phyloP scores from a whole-genome alignment of 225 moss, liverwort and hornwort genomes.

The Physcomitrellopsis africana region DNA sequence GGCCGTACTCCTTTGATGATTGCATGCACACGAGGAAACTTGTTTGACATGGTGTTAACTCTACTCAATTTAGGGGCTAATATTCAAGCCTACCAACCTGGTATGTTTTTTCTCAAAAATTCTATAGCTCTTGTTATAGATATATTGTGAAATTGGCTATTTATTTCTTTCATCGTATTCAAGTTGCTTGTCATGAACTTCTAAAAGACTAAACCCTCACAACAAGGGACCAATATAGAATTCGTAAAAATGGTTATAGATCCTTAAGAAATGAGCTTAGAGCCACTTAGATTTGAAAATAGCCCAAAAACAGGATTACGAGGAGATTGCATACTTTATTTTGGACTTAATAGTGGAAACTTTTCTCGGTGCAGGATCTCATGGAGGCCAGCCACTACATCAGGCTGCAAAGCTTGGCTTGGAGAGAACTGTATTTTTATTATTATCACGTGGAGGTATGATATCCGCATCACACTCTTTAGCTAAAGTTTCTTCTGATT shows the following conservation, averaged over 20 bases:
- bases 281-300: too few species aligned
- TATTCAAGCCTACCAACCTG: slow-evolving; percentile 66
- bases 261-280: too few species aligned
- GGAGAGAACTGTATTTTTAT: slow-evolving; percentile 80
- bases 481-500: slow-evolving; percentile 14
- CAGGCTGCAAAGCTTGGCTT: slow-evolving; percentile 92
- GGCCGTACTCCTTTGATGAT: slow-evolving; percentile 85
- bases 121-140: slow-evolving; percentile 1
- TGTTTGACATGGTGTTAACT: slow-evolving; percentile 87
- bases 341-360: slow-evolving; percentile 14
- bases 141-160: neutral
- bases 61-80: slow-evolving; percentile 86
- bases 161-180: too few species aligned
- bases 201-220: too few species aligned
- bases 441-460: slow-evolving; percentile 84
- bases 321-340: slow-evolving; percentile 21
- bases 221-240: too few species aligned
- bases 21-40: slow-evolving; percentile 83
- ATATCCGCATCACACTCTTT: slow-evolving; percentile 17
- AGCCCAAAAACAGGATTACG: neutral
- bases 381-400: slow-evolving; percentile 93
- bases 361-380: slow-evolving; percentile 60
- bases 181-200: too few species aligned
- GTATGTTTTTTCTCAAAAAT: slow-evolving; percentile 33
- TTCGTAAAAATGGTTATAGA: too few species aligned